Conservation (phyloP, 1,284 basidiomycete species). For the Lignosus rhinocerotis region DNA sequence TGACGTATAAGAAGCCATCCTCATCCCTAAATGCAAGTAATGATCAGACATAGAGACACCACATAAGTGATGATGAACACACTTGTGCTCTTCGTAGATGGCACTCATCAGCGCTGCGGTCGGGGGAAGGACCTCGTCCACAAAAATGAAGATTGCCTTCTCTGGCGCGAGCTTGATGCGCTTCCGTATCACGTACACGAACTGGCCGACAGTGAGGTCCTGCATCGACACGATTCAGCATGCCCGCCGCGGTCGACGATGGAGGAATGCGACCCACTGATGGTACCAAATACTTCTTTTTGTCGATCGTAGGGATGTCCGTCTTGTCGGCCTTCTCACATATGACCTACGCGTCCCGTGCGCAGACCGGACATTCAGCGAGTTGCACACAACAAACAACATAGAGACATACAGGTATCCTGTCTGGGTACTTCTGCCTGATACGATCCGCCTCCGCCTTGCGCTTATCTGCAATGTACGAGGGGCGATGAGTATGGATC, state of each 20-base stretch:
- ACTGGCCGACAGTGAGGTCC: slow-evolving; percentile 98
- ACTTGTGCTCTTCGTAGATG: slow-evolving; percentile 99
- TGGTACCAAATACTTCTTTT: slow-evolving; percentile 99
- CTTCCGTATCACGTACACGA: slow-evolving; percentile 99
- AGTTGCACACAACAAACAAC: slow-evolving; percentile 6
- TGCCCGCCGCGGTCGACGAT: slow-evolving; percentile 11
- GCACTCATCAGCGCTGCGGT: slow-evolving; percentile 98
- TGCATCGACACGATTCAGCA: slow-evolving; percentile 35
- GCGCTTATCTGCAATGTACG: slow-evolving; percentile 80
- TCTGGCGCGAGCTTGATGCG: slow-evolving; percentile 99
- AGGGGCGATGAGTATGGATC: slow-evolving; percentile 30
- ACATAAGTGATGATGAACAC: slow-evolving; percentile 34
- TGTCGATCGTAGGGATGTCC: slow-evolving; percentile 99
- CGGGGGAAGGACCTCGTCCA: slow-evolving; percentile 97
- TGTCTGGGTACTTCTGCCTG: slow-evolving; percentile 97
- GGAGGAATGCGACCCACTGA: slow-evolving; percentile 58
- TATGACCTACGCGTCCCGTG: slow-evolving; percentile 72
- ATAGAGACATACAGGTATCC: slow-evolving; percentile 82
- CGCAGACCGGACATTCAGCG: slow-evolving; percentile 21
- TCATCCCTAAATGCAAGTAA: slow-evolving; percentile 69
- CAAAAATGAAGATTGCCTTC: slow-evolving; percentile 99
- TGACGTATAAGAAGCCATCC: slow-evolving; percentile 94
- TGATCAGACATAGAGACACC: background rate
- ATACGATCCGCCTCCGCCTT: slow-evolving; percentile 98
- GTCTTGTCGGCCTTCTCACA: slow-evolving; percentile 99